Evolutionary conservation across 495 filamentous ascomycete genomes (phyloP).

Genomic region (Pyrenula aspistea): DNA sequence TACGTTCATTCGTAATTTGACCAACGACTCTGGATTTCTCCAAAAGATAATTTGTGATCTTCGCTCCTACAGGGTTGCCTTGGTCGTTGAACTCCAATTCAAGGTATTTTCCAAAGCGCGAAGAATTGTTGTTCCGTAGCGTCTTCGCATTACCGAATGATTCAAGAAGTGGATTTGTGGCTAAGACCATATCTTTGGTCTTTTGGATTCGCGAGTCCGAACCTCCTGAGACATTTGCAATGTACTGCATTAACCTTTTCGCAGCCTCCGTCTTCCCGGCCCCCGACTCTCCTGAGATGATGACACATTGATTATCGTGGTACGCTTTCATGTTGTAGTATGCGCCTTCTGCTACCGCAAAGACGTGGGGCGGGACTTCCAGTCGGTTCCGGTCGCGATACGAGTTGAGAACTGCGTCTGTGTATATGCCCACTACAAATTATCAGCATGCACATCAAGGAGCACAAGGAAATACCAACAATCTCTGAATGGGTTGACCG

Average conservation of each 20-base stretch:
- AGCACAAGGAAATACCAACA: slow-evolving; percentile 33
- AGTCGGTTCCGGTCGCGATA: slow-evolving; percentile 95
- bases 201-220: slow-evolving; percentile 86
- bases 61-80: slow-evolving; percentile 89
- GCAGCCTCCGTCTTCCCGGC: slow-evolving; percentile 99
- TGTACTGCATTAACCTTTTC: slow-evolving; percentile 99
- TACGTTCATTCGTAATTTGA: slow-evolving; percentile 89
- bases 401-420: slow-evolving; percentile 76
- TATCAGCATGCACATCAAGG: slow-evolving; percentile 8
- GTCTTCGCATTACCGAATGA: slow-evolving; percentile 99
- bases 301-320: slow-evolving; percentile 98
- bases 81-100: slow-evolving; percentile 93
- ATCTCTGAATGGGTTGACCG: slow-evolving; percentile 97
- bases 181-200: slow-evolving; percentile 97
- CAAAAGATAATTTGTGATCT: slow-evolving; percentile 95
- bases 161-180: slow-evolving; percentile 93
- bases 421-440: slow-evolving; percentile 82
- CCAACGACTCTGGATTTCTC: slow-evolving; percentile 95
- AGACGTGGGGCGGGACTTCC: slow-evolving; percentile 93
- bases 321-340: slow-evolving; percentile 99
- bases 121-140: slow-evolving; percentile 96
- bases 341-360: slow-evolving; percentile 87
- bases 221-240: slow-evolving; percentile 89
- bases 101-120: slow-evolving; percentile 94
- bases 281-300: slow-evolving; percentile 97